Conservation (phyloP, 768 basidiomycete genomes). For the Lentinula sp. region DNA sequence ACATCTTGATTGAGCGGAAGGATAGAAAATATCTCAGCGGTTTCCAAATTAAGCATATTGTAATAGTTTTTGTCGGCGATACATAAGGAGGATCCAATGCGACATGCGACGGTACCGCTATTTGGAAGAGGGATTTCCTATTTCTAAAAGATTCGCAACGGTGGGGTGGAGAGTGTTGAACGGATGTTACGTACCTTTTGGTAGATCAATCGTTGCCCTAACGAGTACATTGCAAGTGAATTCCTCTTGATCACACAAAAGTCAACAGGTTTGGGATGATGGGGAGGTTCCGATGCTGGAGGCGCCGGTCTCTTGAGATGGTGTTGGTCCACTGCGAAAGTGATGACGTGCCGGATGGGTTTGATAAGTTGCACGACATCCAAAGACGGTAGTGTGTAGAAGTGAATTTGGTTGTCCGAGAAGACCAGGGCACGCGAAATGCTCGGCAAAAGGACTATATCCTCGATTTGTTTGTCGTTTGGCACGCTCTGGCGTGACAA, state of each 20-base stretch:
- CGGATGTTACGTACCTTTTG: constrained; percentile 38
- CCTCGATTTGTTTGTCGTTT: constrained; percentile 66
- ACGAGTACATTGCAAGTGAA: constrained; percentile 54
- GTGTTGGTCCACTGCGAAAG: constrained; percentile 78
- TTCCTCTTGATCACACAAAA: constrained; percentile 70
- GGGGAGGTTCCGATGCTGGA: constrained; percentile 28
- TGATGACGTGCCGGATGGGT: constrained; percentile 73
- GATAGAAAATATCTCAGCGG: constrained; percentile 61
- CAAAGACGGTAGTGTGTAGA: constrained; percentile 77
- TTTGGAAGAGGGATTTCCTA: constrained; percentile 70
- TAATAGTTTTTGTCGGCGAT: constrained; percentile 71
- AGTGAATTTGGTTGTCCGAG: constrained; percentile 68
- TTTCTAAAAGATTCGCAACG: neutral
- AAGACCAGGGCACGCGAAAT: constrained; percentile 70
- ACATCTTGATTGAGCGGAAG: constrained; percentile 73
- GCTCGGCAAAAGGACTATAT: constrained; percentile 73
- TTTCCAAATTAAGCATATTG: constrained; percentile 74
- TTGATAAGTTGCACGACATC: constrained; percentile 64
- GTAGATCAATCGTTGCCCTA: constrained; percentile 60
- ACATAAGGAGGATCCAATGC: constrained; percentile 60
- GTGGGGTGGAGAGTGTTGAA: neutral
- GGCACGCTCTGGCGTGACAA: constrained; percentile 67
- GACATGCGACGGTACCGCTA: constrained; percentile 52
- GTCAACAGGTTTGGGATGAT: constrained; percentile 48
- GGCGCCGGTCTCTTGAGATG: constrained; percentile 51